Evolutionary conservation across 352 stramenopile species (phyloP), one percentile per base, ranked within the genome.

Genomic region (Pilasporangium apinafurcum): DNA sequence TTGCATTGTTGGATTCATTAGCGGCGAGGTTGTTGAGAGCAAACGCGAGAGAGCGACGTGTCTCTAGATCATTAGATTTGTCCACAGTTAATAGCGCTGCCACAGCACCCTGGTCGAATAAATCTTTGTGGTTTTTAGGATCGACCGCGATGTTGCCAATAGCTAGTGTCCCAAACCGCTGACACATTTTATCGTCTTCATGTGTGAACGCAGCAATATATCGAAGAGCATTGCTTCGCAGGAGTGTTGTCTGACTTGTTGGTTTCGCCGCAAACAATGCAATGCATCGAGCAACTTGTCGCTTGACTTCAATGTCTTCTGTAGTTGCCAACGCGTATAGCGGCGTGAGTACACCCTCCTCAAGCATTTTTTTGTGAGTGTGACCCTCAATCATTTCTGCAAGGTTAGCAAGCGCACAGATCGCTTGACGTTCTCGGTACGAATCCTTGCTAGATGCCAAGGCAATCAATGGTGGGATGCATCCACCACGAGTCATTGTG

Each of bases 311-410:
- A 18, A 93, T 57, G 34, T 96, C 69, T 0, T 70, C 56, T 2
- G 62, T 73, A 0, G 59, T 70, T 29, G 83, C 73, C 9, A 98
- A 78, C 8, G 80, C 48, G 28, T 97, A 95, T 38, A 98, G 54
- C 27, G 83, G 85, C 4, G 83, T 86, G n/a, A 98, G 61, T 39
- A 90, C 68, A 4, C 82, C 76, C 41, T 98, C 92, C 44, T 96
- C 89, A 1, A 98, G 65, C 72, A 98, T 95, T 34, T 95, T 95
- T 44, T 92, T 90, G 59, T 98, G 94, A 12, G 95, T 97, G 51
- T 96, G 73, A 14, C 90, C 90, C 49, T 98, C 90, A 34, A 97
- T 90, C 74, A 97, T 97, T 51, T 98, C 95, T 5, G 95, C 95
- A 29, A 98, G 74, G 60, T 98, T 98, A 1, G 88, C 92, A 1